Percentiles rank a stretch among this genome's conserved stretches.
Conservation (phyloP, 345 rosid species). For the Populus tremula region DNA sequence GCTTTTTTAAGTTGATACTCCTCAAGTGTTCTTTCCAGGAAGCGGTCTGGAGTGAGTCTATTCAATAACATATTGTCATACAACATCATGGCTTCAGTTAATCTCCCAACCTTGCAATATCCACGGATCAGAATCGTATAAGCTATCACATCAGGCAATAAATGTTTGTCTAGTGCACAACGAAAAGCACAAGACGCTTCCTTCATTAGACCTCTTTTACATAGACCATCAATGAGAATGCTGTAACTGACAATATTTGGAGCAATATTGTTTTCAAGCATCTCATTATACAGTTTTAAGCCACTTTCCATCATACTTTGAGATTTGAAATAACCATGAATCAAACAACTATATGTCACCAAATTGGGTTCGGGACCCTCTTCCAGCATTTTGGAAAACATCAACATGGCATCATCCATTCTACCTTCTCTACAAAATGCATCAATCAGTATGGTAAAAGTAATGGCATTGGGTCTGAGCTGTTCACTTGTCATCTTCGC, state of each 20-base stretch:
- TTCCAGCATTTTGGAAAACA: constrained; percentile 42
- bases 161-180: constrained; percentile 29
- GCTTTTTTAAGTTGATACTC: constrained; percentile 32
- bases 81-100: constrained; percentile 40
- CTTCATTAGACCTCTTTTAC: constrained; percentile 41
- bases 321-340: constrained; percentile 46
- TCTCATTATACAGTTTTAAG: constrained; percentile 43
- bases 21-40: constrained; percentile 32
- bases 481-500: constrained; percentile 28
- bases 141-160: constrained; percentile 52
- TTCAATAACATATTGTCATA: constrained; percentile 38
- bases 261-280: constrained; percentile 42
- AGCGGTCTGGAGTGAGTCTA: constrained; percentile 39
- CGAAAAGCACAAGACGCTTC: constrained; percentile 40
- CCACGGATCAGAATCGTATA: constrained; percentile 46
- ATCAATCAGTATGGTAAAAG: constrained; percentile 49
- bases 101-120: constrained; percentile 45
- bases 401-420: constrained; percentile 37
- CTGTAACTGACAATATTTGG: constrained; percentile 50
- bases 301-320: constrained; percentile 32
- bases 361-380: constrained; percentile 40
- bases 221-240: constrained; percentile 49
- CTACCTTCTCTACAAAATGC: constrained; percentile 46
- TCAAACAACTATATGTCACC: constrained; percentile 48
- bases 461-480: constrained; percentile 37